Conservation (phyloP, 306 rosid genomes). For the Oemleria cerasiformis region DNA sequence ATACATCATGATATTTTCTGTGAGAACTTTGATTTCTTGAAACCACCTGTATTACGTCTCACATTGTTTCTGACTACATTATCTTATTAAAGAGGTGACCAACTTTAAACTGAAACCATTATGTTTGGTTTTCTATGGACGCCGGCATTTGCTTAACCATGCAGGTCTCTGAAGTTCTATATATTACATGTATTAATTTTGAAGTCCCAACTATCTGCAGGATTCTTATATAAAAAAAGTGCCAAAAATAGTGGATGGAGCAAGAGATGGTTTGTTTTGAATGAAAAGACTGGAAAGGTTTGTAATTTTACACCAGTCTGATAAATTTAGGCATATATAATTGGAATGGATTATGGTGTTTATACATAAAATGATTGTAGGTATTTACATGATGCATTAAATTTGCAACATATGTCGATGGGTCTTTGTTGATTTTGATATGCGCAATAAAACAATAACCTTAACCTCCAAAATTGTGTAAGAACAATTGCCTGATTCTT, state of each 20-base stretch:
- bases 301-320: slow-evolving; percentile 21
- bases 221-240: slow-evolving; percentile 84
- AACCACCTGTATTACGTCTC: neutral
- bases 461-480: too few species aligned
- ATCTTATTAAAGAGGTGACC: neutral
- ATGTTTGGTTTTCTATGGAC: slow-evolving; percentile 4
- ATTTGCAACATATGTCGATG: neutral
- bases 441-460: neutral
- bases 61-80: neutral
- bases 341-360: neutral
- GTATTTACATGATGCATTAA: neutral
- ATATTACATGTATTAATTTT: neutral
- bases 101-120: slow-evolving; percentile 9
- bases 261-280: slow-evolving; percentile 95
- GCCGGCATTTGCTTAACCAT: neutral
- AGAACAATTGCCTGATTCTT: neutral
- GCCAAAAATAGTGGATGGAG: slow-evolving; percentile 92
- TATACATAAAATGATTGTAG: neutral
- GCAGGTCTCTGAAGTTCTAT: neutral
- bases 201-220: slow-evolving; percentile 33
- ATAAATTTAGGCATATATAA: neutral
- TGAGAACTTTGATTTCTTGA: neutral
- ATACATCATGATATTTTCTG: too few species aligned
- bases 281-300: slow-evolving; percentile 97
- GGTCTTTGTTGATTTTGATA: neutral